Conservation (phyloP, 805 yeast genomes). For the Cyberlindnera lachancei region DNA sequence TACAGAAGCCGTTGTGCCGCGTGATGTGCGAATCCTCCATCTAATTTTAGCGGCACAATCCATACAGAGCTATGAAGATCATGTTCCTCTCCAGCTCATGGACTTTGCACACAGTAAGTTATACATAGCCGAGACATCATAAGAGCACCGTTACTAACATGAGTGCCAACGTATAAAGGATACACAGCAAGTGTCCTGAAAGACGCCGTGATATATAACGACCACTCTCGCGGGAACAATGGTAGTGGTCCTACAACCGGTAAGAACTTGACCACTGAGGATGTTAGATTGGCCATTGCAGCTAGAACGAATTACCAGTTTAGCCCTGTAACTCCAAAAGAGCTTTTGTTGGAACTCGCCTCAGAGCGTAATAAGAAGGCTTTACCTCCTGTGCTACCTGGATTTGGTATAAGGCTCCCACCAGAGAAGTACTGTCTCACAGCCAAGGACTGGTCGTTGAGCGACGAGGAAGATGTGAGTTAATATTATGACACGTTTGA, state of each 20-base stretch:
- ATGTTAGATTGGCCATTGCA: slow-evolving; percentile 84
- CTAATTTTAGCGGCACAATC: slow-evolving; percentile 91
- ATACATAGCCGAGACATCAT: no score
- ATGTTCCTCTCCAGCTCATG: slow-evolving; percentile 92
- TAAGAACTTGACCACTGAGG: slow-evolving; percentile 71
- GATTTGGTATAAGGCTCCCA: slow-evolving; percentile 89
- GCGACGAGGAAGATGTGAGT: slow-evolving; percentile 33
- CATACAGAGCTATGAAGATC: slow-evolving; percentile 86
- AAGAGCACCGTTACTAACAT: slow-evolving; percentile 2
- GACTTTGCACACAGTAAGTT: slow-evolving; percentile 78
- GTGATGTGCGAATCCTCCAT: slow-evolving; percentile 88
- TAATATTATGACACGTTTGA: no score
- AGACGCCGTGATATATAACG: slow-evolving; percentile 85
- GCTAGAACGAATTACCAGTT: slow-evolving; percentile 94
- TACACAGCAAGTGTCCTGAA: slow-evolving; percentile 82
- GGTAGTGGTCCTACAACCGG: slow-evolving; percentile 21
- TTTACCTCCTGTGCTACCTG: slow-evolving; percentile 84
- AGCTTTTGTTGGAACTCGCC: slow-evolving; percentile 81
- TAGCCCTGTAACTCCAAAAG: slow-evolving; percentile 94
- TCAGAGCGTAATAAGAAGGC: slow-evolving; percentile 85
- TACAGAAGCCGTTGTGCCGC: slow-evolving; percentile 42
- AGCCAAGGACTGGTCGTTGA: slow-evolving; percentile 66
- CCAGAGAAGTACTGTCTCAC: slow-evolving; percentile 96
- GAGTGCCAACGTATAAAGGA: no score
- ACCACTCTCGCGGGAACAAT: slow-evolving; percentile 53